Percentiles rank a stretch among this genome's conserved stretches.
Conservation (phyloP, 495 filamentous ascomycete species). For the Aspergillus wentii region DNA sequence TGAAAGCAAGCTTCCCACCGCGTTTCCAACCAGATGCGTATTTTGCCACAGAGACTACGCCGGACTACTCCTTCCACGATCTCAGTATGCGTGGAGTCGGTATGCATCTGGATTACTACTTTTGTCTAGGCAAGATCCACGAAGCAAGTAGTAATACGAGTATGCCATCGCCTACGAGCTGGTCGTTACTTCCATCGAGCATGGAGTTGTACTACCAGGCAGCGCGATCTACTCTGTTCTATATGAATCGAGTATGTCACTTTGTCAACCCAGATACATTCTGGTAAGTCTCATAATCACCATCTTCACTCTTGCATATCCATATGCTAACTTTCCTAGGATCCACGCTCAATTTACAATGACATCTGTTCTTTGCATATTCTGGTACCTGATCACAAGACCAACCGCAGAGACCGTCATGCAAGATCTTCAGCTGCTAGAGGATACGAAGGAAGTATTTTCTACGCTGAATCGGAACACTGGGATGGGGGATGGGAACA, state of each 20-base stretch:
- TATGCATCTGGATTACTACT: slow-evolving; percentile 27
- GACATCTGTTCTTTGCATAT: slow-evolving; percentile 16
- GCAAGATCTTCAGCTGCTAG: slow-evolving; percentile 14
- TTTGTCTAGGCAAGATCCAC: slow-evolving; percentile 22
- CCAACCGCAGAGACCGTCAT: slow-evolving; percentile 10
- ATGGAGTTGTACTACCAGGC: slow-evolving; percentile 19
- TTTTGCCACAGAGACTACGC: slow-evolving; percentile 14
- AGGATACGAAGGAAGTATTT: slow-evolving; percentile 9
- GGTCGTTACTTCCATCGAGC: slow-evolving; percentile 17
- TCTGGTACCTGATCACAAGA: slow-evolving; percentile 14
- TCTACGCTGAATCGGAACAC: neutral
- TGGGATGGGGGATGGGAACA: slow-evolving; percentile 4
- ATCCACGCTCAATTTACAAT: slow-evolving; percentile 22
- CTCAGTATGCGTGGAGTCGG: slow-evolving; percentile 24
- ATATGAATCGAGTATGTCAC: slow-evolving; percentile 14
- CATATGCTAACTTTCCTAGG: slow-evolving; percentile 7
- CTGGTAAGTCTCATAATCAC: no score
- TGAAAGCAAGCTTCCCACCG: slow-evolving; percentile 15
- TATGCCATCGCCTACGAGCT: neutral
- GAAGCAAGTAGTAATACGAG: slow-evolving; percentile 12
- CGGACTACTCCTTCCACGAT: slow-evolving; percentile 23
- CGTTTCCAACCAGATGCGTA: slow-evolving; percentile 12
- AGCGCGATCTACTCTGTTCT: slow-evolving; percentile 19
- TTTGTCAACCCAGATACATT: slow-evolving; percentile 20
- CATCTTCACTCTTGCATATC: neutral